A percentile compares a stretch with the other conserved stretches of the same genome.
Conservation (phyloP, 192 early-diverging fungal species). For the Mycoemilia scoparia region DNA sequence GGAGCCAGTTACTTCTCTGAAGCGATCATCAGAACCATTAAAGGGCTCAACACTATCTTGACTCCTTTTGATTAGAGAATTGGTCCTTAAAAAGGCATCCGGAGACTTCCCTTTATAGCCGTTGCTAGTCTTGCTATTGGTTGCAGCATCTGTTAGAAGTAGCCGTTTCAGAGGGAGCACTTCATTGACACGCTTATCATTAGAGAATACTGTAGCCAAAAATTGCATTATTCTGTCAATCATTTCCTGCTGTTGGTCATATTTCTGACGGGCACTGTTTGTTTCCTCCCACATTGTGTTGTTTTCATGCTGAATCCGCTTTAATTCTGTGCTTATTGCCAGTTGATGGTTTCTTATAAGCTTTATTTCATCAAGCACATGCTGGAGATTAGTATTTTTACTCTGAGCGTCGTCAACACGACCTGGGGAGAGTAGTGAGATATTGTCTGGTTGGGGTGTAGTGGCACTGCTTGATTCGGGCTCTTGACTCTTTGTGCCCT, state of each 20-base stretch:
- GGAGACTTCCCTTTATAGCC: too few relatives aligned
- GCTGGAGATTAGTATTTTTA: too few relatives aligned
- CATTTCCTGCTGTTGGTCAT: slow-evolving; percentile 72
- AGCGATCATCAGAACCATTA: too few relatives aligned
- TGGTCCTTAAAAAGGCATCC: too few relatives aligned
- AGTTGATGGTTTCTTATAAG: slow-evolving; percentile 80
- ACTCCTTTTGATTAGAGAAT: too few relatives aligned
- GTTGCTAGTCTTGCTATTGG: background rate
- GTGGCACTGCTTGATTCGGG: slow-evolving; percentile 15
- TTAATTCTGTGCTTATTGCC: slow-evolving; percentile 71
- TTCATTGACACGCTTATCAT: slow-evolving; percentile 17
- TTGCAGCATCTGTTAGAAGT: slow-evolving; percentile 8
- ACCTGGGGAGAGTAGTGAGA: too few relatives aligned
- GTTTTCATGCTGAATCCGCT: slow-evolving; percentile 74
- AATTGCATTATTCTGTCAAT: slow-evolving; percentile 91
- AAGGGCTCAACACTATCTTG: too few relatives aligned
- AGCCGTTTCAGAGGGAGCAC: slow-evolving; percentile 19
- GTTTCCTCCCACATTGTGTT: slow-evolving; percentile 79
- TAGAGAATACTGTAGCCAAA: slow-evolving; percentile 67
- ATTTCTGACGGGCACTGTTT: slow-evolving; percentile 46
- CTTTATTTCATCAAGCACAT: slow-evolving; percentile 55
- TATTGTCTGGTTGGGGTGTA: too few relatives aligned
- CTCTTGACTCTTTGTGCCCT: slow-evolving; percentile 30
- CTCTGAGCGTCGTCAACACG: too few relatives aligned
- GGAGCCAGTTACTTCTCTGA: too few relatives aligned